Evolutionary conservation across 371 early-diverging fungal genomes (phyloP).

Genomic region (Blyttiomyces sp.): DNA sequence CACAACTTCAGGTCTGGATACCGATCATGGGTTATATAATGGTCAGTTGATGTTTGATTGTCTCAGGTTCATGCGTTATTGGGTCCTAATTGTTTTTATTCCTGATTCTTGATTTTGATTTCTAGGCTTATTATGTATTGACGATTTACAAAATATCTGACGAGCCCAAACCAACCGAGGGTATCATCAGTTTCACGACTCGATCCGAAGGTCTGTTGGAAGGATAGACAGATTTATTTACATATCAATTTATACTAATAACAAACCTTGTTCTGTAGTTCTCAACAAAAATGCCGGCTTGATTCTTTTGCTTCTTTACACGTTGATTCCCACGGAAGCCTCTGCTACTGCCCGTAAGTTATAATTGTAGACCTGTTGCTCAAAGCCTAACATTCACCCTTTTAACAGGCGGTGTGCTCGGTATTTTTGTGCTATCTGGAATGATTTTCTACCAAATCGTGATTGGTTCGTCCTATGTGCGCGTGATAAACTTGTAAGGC

Average conservation of each 20-base stretch:
- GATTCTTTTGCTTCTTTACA: constrained; percentile 23
- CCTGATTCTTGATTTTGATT: background rate
- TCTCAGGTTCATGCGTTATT: background rate
- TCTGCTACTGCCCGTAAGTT: constrained; percentile 22
- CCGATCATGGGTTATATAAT: constrained; percentile 23
- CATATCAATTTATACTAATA: background rate
- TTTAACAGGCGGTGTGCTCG: constrained; percentile 20
- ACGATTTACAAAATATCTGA: constrained; percentile 29
- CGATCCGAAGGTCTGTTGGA: constrained; percentile 27
- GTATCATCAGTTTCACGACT: constrained; percentile 32
- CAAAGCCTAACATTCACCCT: background rate
- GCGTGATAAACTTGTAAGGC: constrained; percentile 24
- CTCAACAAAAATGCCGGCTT: constrained; percentile 31
- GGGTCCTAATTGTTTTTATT: background rate
- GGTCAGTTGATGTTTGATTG: background rate
- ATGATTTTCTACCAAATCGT: constrained; percentile 28
- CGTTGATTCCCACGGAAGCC: constrained; percentile 21
- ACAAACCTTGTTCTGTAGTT: constrained; percentile 19
- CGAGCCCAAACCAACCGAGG: constrained; percentile 28
- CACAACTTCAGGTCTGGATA: constrained; percentile 25
- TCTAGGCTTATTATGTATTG: constrained; percentile 18
- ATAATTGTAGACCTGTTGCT: too few relatives aligned
- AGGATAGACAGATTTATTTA: background rate
- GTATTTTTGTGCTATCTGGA: constrained; percentile 14
- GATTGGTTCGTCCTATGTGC: constrained; percentile 30